These are phyloP conservation scores for Boletus rex-veris DNA, from an alignment of 768 basidiomycete genomes.

Conservation along the genomic window DNA sequence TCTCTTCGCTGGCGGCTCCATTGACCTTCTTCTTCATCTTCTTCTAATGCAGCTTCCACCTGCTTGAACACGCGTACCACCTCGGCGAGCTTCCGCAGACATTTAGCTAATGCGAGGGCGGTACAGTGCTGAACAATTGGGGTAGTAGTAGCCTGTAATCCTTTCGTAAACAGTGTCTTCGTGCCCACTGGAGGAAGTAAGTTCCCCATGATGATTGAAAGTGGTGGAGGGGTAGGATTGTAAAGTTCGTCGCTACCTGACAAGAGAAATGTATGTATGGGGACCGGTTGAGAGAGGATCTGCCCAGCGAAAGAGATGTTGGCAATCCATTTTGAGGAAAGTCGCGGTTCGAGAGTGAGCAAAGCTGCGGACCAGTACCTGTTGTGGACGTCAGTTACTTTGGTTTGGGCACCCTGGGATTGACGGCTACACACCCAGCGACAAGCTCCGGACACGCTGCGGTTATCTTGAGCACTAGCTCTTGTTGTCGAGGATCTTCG, in stretches of 20 bases:
- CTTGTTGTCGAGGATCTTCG: conserved; percentile 83
- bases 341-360: conserved; percentile 78
- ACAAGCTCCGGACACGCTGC: conserved; percentile 83
- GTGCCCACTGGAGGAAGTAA: conserved; percentile 71
- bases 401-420: neutral
- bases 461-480: conserved; percentile 78
- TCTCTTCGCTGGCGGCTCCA: conserved; percentile 69
- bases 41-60: conserved; percentile 54
- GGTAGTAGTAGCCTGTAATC: conserved; percentile 64
- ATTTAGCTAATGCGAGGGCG: conserved; percentile 72
- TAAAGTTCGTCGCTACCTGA: conserved; percentile 43
- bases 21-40: conserved; percentile 59
- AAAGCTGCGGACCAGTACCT: conserved; percentile 72
- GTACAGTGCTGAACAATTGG: conserved; percentile 81
- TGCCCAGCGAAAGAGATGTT: conserved; percentile 81
- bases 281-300: conserved; percentile 75
- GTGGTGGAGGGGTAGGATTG: conserved; percentile 72
- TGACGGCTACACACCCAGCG: conserved; percentile 50
- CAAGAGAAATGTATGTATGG: conserved; percentile 58
- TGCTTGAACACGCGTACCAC: conserved; percentile 49
- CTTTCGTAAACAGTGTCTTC: conserved; percentile 76
- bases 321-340: conserved; percentile 88
- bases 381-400: conserved; percentile 12
- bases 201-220: conserved; percentile 69
- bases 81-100: conserved; percentile 63